A percentile compares a stretch with the other conserved stretches of the same genome.
Evolutionary conservation across 75 land plant genomes (phyloP).

Genomic region (Picea sitchensis): DNA sequence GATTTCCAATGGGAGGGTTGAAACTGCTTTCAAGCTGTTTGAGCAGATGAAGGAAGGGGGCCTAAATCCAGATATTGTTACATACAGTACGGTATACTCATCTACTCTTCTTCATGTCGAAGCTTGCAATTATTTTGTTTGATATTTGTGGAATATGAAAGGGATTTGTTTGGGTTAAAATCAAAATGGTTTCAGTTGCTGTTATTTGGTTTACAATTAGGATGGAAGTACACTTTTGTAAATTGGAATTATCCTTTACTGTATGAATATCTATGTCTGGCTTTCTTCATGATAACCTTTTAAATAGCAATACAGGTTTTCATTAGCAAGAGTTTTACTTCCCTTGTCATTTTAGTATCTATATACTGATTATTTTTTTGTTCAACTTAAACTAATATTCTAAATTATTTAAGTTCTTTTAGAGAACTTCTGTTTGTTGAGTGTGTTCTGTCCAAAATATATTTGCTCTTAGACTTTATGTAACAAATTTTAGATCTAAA

Average conservation of each 20-base stretch:
- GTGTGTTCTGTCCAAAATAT: neutral
- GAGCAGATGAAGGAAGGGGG: slow-evolving; percentile 72
- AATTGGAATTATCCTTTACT: neutral
- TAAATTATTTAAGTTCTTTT: neutral
- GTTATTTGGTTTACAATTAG: neutral
- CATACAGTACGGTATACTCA: slow-evolving; percentile 72
- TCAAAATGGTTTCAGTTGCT: neutral
- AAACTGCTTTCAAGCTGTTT: slow-evolving; percentile 60
- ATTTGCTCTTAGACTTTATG: neutral
- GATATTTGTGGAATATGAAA: neutral
- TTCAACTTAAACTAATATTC: neutral
- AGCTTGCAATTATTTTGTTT: neutral
- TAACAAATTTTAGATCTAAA: neutral
- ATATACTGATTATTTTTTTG: neutral
- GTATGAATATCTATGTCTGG: neutral
- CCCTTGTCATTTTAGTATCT: neutral
- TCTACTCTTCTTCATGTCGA: neutral
- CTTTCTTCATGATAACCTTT: neutral
- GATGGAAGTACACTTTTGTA: neutral
- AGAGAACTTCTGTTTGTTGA: neutral
- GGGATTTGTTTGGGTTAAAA: neutral
- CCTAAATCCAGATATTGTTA: slow-evolving; percentile 66
- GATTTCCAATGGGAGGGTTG: slow-evolving; percentile 66
- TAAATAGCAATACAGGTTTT: neutral
- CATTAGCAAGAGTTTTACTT: neutral